Percentiles rank a stretch among this genome's conserved stretches.
These are phyloP conservation scores for Orobanche coerulescens DNA, from an alignment of 257 asterid genomes.

Conservation along the genomic window DNA sequence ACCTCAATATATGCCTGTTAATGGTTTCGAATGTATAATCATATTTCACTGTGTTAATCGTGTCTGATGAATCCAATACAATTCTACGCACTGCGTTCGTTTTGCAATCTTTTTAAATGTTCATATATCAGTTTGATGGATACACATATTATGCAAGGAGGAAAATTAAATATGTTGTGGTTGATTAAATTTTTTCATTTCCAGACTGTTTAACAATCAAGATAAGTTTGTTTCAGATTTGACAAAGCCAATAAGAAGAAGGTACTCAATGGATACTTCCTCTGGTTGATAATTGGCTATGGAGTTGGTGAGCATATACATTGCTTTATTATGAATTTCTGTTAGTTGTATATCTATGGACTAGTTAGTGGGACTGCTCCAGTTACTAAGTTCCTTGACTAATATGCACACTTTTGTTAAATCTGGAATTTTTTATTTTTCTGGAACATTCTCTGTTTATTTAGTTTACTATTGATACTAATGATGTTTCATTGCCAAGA, in stretches of 20 bases:
- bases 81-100: not conserved
- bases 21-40: not conserved
- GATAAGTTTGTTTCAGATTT: slow-evolving; percentile 45
- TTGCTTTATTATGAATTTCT: slow-evolving; percentile 9
- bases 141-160: not conserved
- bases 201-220: slow-evolving; percentile 12
- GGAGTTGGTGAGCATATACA: slow-evolving; percentile 61
- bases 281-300: slow-evolving; percentile 81
- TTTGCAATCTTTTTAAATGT: not conserved
- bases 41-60: too few relatives aligned
- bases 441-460: not conserved
- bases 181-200: not conserved
- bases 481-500: not conserved
- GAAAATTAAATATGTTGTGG: not conserved
- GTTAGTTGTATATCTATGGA: not conserved
- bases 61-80: not conserved
- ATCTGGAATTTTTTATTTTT: not conserved
- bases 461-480: not conserved
- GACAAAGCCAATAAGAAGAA: slow-evolving; percentile 75
- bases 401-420: not conserved
- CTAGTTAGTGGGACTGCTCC: slow-evolving; percentile 1
- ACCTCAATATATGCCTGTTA: not conserved
- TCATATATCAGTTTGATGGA: not conserved
- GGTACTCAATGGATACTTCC: slow-evolving; percentile 65
- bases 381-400: not conserved